phyloP scores from a whole-genome alignment of 768 basidiomycete species.

The Dendrothele bispora region DNA sequence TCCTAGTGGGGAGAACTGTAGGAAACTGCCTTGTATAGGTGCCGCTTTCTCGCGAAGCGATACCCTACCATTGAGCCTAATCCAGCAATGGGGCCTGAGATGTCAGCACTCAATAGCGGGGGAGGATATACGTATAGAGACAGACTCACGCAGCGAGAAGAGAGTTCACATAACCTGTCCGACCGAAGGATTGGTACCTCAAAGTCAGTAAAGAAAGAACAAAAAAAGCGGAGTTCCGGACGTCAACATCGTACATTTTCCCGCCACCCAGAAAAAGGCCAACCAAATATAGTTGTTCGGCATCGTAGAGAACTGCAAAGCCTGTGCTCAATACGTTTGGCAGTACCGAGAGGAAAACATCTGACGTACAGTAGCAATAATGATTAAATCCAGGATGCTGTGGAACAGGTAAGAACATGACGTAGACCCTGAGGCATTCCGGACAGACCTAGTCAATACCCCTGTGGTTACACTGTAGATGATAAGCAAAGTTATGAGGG shows the following conservation, averaged over 20 bases:
- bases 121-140: slow-evolving; percentile 2
- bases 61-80: slow-evolving; percentile 47
- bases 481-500: slow-evolving; percentile 42
- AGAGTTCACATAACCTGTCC: slow-evolving; percentile 52
- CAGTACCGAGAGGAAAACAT: not conserved
- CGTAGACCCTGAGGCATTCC: not conserved
- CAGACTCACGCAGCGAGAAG: slow-evolving; percentile 47
- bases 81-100: not conserved
- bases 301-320: slow-evolving; percentile 40
- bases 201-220: not conserved
- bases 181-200: slow-evolving; percentile 1
- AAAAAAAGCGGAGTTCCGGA: not conserved
- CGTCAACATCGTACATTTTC: slow-evolving; percentile 42
- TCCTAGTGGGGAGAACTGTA: slow-evolving; percentile 30
- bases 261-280: slow-evolving; percentile 51
- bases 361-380: slow-evolving; percentile 36
- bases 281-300: slow-evolving; percentile 48
- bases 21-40: slow-evolving; percentile 31
- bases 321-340: not conserved
- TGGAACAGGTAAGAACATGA: slow-evolving; percentile 2
- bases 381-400: slow-evolving; percentile 40
- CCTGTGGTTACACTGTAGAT: slow-evolving; percentile 46
- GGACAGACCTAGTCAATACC: slow-evolving; percentile 39
- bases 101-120: slow-evolving; percentile 1
- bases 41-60: slow-evolving; percentile 41